phyloP scores from a whole-genome alignment of 768 basidiomycete genomes.

The Lentinus tigrinus region DNA sequence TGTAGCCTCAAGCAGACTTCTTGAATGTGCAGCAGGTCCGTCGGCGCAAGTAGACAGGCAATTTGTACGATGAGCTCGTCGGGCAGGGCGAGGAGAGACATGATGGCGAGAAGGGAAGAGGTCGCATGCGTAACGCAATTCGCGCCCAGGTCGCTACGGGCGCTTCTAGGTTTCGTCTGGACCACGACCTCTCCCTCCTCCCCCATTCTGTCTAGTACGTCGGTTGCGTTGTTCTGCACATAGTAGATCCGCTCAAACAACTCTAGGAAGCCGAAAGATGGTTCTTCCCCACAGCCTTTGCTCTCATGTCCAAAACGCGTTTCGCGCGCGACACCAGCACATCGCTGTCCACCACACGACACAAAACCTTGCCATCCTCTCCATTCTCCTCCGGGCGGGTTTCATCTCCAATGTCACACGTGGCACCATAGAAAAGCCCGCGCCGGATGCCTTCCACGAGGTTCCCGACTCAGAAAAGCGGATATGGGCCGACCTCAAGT shows the following conservation, averaged over 20 bases:
- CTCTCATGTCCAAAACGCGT: constrained; percentile 89
- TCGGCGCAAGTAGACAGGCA: constrained; percentile 5
- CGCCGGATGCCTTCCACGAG: constrained; percentile 58
- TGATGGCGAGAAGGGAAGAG: neutral
- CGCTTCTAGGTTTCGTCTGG: too few species aligned
- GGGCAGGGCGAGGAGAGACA: constrained; percentile 18
- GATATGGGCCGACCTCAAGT: constrained; percentile 95
- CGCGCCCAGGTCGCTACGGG: too few species aligned
- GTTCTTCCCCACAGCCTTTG: constrained; percentile 84
- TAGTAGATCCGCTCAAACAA: too few species aligned
- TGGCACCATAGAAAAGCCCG: constrained; percentile 65
- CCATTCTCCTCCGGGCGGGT: constrained; percentile 88
- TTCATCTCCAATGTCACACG: constrained; percentile 83
- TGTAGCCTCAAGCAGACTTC: constrained; percentile 1
- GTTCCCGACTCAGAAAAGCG: constrained; percentile 67
- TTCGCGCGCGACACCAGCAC: constrained; percentile 77
- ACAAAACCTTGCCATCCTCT: constrained; percentile 89
- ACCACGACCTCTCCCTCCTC: too few species aligned
- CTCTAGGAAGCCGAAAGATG: constrained; percentile 25
- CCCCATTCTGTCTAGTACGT: too few species aligned
- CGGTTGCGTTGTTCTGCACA: too few species aligned
- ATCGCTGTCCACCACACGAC: constrained; percentile 80
- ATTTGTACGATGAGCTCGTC: constrained; percentile 19
- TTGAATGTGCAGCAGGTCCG: neutral
- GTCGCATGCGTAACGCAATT: too few species aligned